Percentiles rank a stretch among this genome's conserved stretches.
Conservation (phyloP, 2,329 filamentous ascomycete genomes). For the Ophiostoma tasmaniense region DNA sequence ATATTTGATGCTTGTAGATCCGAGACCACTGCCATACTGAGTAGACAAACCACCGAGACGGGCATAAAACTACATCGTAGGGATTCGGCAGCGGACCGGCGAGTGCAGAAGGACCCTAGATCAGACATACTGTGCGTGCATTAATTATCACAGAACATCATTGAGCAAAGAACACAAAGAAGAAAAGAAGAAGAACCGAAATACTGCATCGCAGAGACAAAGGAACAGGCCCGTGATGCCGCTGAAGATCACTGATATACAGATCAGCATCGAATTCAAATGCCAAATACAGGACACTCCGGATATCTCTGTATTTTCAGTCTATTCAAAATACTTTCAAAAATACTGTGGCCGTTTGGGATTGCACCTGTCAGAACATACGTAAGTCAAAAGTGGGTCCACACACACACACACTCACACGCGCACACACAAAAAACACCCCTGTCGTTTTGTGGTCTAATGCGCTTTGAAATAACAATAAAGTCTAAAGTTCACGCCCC, state of each 20-base stretch:
- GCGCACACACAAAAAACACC: background rate
- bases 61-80: background rate
- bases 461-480: background rate
- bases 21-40: background rate
- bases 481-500: conserved; percentile 4
- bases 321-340: background rate
- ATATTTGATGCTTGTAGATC: background rate
- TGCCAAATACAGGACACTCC: background rate
- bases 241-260: background rate
- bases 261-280: background rate
- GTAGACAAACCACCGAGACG: background rate
- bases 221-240: background rate
- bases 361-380: conserved; percentile 8
- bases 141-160: background rate
- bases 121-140: background rate
- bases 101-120: background rate
- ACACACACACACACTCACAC: background rate
- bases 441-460: background rate
- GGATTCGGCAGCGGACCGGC: background rate
- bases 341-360: background rate
- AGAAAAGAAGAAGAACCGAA: background rate
- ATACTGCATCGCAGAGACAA: background rate
- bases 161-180: background rate
- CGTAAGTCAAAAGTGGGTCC: conserved; percentile 11
- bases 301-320: background rate